Evolutionary conservation across 1,284 basidiomycete genomes (phyloP), one percentile per base, ranked within the genome.

Genomic region (Ustilago sp.): DNA sequence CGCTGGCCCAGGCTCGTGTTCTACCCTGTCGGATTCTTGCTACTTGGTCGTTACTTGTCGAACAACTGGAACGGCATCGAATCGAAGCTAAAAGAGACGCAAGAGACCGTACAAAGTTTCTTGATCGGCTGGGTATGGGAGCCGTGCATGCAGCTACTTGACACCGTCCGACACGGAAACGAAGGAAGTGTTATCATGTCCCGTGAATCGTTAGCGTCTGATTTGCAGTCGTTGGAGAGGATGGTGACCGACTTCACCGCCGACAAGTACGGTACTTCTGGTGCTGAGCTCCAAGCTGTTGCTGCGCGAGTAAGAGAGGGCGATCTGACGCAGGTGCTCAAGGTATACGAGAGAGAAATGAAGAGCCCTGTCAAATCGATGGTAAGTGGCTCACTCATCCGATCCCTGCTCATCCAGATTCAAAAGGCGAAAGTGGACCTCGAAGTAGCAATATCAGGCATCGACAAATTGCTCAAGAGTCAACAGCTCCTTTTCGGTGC

Each of bases 401-500:
- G 96, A 45, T 92, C 93, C 0, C 87, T 95, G 38, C 91, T 99
- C 67, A 93, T 99, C 62, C 96, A 98, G 85, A 90, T 98, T 2
- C 96, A 99, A 83, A 99, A 98, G 87, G 93, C 95, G 66, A 98
- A 98, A 89, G 94, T 94, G 66, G 96, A 99, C 86, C 91, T 98
- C 60, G 93, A 94, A 80, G 90, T 96, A 88, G 90, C 94, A 34
- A 88, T 98, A 82, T 87, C 91, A 61, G 91, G 93, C 58, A 93
- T 98, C 77, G 96, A 99, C 87, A 94, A 93, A 83, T 89, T 99
- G 58, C 91, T 99, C 73, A 93, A 92, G 80, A 95, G 93, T 2
- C 96, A 99, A 87, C 94, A 98, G 86, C 89, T 99, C 36, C 97
- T 97, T 1, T 98, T 99, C 81, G 96, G 93, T 1, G 98, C 98